Evolutionary conservation across 331 rosid species (phyloP).

Genomic region (Stylosanthes scabra): DNA sequence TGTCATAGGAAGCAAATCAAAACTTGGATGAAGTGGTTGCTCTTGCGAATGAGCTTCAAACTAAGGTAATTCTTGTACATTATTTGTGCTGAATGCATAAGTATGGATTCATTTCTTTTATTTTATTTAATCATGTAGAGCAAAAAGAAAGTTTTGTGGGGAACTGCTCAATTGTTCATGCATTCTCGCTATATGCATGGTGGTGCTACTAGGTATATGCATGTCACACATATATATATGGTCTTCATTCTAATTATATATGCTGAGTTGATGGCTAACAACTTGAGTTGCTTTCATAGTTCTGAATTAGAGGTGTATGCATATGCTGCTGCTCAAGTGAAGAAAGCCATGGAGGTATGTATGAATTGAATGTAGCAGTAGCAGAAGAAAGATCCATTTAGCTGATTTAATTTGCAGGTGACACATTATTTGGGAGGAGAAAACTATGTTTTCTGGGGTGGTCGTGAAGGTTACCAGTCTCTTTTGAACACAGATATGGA

Average conservation of each 20-base stretch:
- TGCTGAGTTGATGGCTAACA: constrained; percentile 26
- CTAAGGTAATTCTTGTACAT: constrained; percentile 51
- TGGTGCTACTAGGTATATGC: constrained; percentile 95
- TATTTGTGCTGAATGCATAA: too few relatives aligned
- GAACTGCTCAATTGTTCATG: constrained; percentile 93
- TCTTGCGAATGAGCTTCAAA: constrained; percentile 80
- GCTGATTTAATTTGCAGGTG: constrained; percentile 63
- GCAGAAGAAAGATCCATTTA: constrained; percentile 18
- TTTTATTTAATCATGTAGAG: constrained; percentile 48
- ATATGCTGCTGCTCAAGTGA: constrained; percentile 98
- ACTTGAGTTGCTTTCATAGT: constrained; percentile 57
- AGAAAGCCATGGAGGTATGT: constrained; percentile 94
- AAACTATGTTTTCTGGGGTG: constrained; percentile 97
- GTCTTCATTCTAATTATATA: not conserved
- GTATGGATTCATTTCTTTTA: not conserved
- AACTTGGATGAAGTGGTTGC: constrained; percentile 94
- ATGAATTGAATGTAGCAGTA: constrained; percentile 10
- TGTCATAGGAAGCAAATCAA: constrained; percentile 77
- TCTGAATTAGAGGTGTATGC: constrained; percentile 81
- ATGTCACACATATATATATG: too few relatives aligned
- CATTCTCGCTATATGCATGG: constrained; percentile 99
- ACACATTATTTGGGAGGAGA: constrained; percentile 94
- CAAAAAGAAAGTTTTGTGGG: constrained; percentile 84
- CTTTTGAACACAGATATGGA: constrained; percentile 98
- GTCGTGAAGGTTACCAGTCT: constrained; percentile 95